phyloP scores from a whole-genome alignment of 495 filamentous ascomycete species.

The Endocarpon pusillum region DNA sequence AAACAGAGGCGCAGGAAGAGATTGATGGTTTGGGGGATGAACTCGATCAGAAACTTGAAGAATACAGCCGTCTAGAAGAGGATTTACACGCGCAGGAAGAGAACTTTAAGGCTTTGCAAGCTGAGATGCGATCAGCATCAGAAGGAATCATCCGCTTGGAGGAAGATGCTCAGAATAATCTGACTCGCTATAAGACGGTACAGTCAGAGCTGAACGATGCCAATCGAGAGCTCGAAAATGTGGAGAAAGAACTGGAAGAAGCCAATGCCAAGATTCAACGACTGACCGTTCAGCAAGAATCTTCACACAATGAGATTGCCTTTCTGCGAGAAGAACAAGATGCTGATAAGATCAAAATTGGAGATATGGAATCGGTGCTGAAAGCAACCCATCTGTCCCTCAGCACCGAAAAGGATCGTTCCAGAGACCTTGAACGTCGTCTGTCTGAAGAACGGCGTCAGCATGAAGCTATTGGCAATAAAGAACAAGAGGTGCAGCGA shows the following conservation, averaged over 20 bases:
- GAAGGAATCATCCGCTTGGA: constrained; percentile 73
- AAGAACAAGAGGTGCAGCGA: constrained; percentile 68
- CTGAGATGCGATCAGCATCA: constrained; percentile 78
- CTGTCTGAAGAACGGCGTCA: constrained; percentile 68
- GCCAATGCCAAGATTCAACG: constrained; percentile 71
- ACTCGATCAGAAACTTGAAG: constrained; percentile 51
- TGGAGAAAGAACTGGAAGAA: constrained; percentile 61
- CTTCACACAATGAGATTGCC: constrained; percentile 76
- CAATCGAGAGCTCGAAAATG: constrained; percentile 57
- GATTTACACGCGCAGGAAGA: constrained; percentile 39
- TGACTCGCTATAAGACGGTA: constrained; percentile 51
- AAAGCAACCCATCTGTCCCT: constrained; percentile 55
- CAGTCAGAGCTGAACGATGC: constrained; percentile 59
- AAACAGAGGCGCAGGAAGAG: constrained; percentile 66
- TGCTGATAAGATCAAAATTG: constrained; percentile 93
- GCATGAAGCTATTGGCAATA: constrained; percentile 65
- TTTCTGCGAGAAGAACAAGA: constrained; percentile 97
- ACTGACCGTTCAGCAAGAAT: constrained; percentile 79
- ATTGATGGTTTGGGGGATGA: constrained; percentile 71
- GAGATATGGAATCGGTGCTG: constrained; percentile 68
- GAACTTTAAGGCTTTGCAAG: constrained; percentile 67
- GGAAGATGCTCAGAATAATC: constrained; percentile 57
- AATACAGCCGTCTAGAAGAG: constrained; percentile 53
- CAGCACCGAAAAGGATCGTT: constrained; percentile 64
- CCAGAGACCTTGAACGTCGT: constrained; percentile 59